Conservation (phyloP, 2,329 filamentous ascomycete genomes). For the Mycosphaerella sp. region DNA sequence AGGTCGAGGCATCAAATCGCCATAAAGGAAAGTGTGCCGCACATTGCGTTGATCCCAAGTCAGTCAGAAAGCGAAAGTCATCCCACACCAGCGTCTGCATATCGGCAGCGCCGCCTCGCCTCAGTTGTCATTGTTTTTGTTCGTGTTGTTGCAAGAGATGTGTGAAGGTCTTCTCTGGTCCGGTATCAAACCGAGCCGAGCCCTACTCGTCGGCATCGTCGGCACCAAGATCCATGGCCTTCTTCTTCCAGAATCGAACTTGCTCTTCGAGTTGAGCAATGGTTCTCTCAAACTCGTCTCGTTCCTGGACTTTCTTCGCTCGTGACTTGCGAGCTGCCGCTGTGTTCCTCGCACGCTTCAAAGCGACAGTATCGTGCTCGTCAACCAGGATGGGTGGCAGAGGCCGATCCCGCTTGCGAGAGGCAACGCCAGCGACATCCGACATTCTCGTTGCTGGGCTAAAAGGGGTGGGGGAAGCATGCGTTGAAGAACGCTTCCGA, state of each 20-base stretch:
- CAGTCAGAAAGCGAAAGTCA: constrained; percentile 11
- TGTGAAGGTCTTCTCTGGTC: not conserved
- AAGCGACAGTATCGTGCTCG: constrained; percentile 64
- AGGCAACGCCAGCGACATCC: constrained; percentile 60
- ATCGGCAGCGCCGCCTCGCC: constrained; percentile 6
- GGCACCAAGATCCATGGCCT: constrained; percentile 19
- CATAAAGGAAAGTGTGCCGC: constrained; percentile 16
- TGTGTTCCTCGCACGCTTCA: constrained; percentile 92
- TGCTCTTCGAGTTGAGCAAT: constrained; percentile 50
- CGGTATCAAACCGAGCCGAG: not conserved
- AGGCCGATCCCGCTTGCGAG: constrained; percentile 73
- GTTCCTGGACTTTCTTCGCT: constrained; percentile 71
- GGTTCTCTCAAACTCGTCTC: constrained; percentile 66
- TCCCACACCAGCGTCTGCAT: constrained; percentile 24
- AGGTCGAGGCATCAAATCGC: constrained; percentile 9
- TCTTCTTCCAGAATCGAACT: constrained; percentile 33
- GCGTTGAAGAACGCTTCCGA: constrained; percentile 34
- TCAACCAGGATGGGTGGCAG: constrained; percentile 75
- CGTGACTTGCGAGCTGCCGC: constrained; percentile 90
- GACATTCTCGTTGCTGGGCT: constrained; percentile 53
- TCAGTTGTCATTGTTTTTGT: constrained; percentile 12
- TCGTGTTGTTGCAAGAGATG: constrained; percentile 9
- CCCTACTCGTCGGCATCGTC: constrained; percentile 14
- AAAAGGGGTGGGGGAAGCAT: constrained; percentile 34
- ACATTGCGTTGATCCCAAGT: constrained; percentile 16